These are phyloP conservation scores for Cucurbita maxima DNA, from an alignment of 306 rosid species.

Conservation along the genomic window DNA sequence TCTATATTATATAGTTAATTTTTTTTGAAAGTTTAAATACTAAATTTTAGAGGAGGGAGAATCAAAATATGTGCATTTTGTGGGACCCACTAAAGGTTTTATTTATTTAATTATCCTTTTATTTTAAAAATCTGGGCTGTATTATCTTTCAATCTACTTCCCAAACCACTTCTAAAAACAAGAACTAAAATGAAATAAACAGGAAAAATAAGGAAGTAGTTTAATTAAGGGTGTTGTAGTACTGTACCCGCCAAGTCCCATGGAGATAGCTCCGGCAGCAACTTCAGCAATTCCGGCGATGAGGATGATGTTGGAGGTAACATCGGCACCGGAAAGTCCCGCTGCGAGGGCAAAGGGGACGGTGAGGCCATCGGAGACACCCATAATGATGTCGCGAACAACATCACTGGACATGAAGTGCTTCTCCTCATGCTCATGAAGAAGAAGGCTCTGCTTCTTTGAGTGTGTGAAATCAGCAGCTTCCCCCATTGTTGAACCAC, in stretches of 20 bases:
- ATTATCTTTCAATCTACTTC: background rate
- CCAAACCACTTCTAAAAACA: background rate
- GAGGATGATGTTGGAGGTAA: slow-evolving; percentile 30
- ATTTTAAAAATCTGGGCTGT: background rate
- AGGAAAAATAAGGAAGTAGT: no score
- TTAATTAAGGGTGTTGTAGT: background rate
- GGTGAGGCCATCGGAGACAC: slow-evolving; percentile 39
- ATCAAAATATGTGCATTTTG: no score
- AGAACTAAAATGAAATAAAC: background rate
- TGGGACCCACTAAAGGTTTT: background rate
- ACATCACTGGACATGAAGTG: slow-evolving; percentile 42
- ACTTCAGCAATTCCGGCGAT: slow-evolving; percentile 38
- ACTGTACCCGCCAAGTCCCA: slow-evolving; percentile 63
- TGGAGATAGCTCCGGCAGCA: slow-evolving; percentile 41
- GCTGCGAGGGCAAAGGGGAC: slow-evolving; percentile 41
- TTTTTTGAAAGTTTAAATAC: no score
- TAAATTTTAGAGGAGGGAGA: no score
- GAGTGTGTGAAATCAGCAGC: slow-evolving; percentile 13
- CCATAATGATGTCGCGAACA: slow-evolving; percentile 35
- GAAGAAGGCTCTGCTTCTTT: slow-evolving; percentile 25
- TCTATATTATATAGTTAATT: no score
- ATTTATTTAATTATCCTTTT: background rate
- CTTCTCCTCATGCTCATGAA: slow-evolving; percentile 33
- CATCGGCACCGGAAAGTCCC: slow-evolving; percentile 32
- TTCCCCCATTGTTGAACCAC: slow-evolving; percentile 3